These are phyloP conservation scores for Atkinsonella hypoxylon DNA, from an alignment of 2,329 filamentous ascomycete genomes.

Conservation along the genomic window DNA sequence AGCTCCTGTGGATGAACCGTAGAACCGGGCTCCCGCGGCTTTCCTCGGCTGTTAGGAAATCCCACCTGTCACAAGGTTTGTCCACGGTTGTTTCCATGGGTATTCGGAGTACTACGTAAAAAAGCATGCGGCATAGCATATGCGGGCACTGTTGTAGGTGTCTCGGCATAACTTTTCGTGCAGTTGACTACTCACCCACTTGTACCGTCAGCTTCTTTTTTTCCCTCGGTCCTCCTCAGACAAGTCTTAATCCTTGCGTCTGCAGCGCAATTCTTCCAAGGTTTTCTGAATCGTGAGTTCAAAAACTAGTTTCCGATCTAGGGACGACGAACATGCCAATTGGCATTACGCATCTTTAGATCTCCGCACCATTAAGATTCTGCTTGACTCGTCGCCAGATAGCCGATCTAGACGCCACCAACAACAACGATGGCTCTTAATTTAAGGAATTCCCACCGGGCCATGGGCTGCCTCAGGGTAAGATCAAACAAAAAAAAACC, in stretches of 20 bases:
- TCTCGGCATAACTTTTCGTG: too few relatives aligned
- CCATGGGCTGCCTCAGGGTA: conserved; percentile 53
- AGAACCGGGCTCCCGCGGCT: conserved; percentile 18
- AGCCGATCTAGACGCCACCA: conserved; percentile 1
- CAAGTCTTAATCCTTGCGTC: neutral
- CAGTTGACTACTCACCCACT: too few relatives aligned
- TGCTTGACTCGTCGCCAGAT: conserved; percentile 2
- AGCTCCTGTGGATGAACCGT: conserved; percentile 9
- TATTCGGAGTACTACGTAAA: too few relatives aligned
- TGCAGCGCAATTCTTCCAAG: neutral
- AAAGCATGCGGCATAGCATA: too few relatives aligned
- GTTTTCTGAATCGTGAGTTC: neutral
- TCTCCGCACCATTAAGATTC: conserved; percentile 2
- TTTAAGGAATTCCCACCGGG: conserved; percentile 48
- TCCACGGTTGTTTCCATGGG: neutral
- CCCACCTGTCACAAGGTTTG: neutral
- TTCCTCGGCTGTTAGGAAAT: conserved; percentile 20
- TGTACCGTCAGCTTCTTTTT: neutral
- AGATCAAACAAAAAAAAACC: too few relatives aligned
- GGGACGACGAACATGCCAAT: neutral
- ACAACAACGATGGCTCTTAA: conserved; percentile 48
- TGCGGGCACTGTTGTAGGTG: too few relatives aligned
- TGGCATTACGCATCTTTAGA: conserved; percentile 2
- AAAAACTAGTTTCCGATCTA: neutral
- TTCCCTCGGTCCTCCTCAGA: too few relatives aligned